Evolutionary conservation across 2,329 filamentous ascomycete genomes (phyloP), one percentile per base, ranked within the genome.

Genomic region (Colletotrichum eleusines): DNA sequence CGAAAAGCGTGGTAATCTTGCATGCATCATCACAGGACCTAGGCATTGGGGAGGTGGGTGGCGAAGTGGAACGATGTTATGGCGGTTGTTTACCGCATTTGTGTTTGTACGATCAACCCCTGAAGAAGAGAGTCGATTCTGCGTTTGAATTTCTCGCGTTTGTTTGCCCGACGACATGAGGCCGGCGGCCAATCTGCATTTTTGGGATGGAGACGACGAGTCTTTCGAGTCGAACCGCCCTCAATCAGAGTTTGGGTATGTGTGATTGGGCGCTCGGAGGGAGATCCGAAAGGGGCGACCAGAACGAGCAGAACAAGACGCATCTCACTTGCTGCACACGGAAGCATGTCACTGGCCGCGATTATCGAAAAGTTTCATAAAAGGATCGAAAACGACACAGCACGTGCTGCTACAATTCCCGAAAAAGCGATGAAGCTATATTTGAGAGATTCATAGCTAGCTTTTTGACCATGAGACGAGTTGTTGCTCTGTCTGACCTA

Each of bases 1-100:
- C 77, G 76, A 84, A 83, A 84, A 83, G 78, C 78, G 76, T 79
- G 75, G 80, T 79, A 73, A 76, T 80, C 74, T 77, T 80, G 77
- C 79, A 79, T 81, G 78, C 81, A 83, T 83, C 79, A 83, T 82
- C 79, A 78, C 58, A 58, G 79, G 79, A 80, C 79, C 76, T 74
- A 73, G 78, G 76, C 76, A 79, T 79, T 68, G 75, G 73, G 75
- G 75, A 77, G 74, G 75, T 74, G 73, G 75, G 68, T 74, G 73
- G 75, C 54, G 75, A 74, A 73, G 74, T 71, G 74, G 46, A 40
- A 51, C 7, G 46, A 46, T 63, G 4, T 67, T 63, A 50, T 58
- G 23, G 55, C 65, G 62, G 72, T 33, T 63, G 12, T 66, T 66
- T 31, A 46, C 58, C 51, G 68, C 64, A 55, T 7, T 35, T 50